Evolutionary conservation across 768 basidiomycete species (phyloP).

Genomic region (Hygrocybe coccinea): DNA sequence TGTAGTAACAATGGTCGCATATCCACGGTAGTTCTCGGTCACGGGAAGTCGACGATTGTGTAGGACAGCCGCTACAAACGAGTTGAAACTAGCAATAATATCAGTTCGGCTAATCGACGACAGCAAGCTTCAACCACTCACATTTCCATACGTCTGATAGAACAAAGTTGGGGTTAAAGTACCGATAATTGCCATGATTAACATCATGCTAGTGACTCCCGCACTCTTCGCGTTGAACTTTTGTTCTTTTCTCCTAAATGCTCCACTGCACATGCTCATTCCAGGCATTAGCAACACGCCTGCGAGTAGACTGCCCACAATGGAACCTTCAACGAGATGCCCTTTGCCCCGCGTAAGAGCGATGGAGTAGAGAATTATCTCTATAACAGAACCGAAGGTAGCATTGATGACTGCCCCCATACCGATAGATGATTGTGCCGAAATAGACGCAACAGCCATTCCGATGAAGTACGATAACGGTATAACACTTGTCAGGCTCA

Average conservation of each 20-base stretch:
- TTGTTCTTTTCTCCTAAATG: slow-evolving; percentile 87
- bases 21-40: slow-evolving; percentile 54
- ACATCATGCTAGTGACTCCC: slow-evolving; percentile 97
- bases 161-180: slow-evolving; percentile 92
- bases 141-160: slow-evolving; percentile 96
- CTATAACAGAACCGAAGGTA: slow-evolving; percentile 97
- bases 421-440: slow-evolving; percentile 96
- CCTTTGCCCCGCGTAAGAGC: slow-evolving; percentile 90
- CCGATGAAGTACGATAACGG: slow-evolving; percentile 99
- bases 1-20: slow-evolving; percentile 91
- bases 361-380: slow-evolving; percentile 89
- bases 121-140: slow-evolving; percentile 39
- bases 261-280: slow-evolving; percentile 89
- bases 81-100: slow-evolving; percentile 67
- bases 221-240: slow-evolving; percentile 99
- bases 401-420: slow-evolving; percentile 99
- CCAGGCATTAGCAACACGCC: slow-evolving; percentile 98
- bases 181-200: slow-evolving; percentile 99
- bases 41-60: slow-evolving; percentile 30
- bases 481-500: slow-evolving; percentile 86
- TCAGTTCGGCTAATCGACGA: slow-evolving; percentile 4
- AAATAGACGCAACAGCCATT: slow-evolving; percentile 98
- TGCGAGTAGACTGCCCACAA: slow-evolving; percentile 90
- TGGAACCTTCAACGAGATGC: slow-evolving; percentile 91
- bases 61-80: slow-evolving; percentile 76